Evolutionary conservation across 495 filamentous ascomycete genomes (phyloP), one percentile per base, ranked within the genome.

Genomic region (Penicillium manginii): DNA sequence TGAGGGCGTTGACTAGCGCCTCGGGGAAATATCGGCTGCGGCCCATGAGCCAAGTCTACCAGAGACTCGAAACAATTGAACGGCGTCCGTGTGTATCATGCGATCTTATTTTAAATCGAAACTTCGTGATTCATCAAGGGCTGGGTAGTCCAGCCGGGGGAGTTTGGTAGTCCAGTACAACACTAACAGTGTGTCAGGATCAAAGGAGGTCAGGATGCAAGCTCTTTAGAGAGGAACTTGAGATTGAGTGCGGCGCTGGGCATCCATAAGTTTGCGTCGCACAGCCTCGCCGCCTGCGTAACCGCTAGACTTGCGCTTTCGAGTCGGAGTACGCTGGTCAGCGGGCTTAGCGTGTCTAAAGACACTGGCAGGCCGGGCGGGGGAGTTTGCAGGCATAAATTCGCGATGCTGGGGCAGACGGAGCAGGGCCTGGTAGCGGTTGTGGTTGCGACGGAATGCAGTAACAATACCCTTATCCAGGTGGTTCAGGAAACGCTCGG

Each of bases 381-480:
- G 76, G 2, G 77, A 78, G 55, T 80, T 80, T 39, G 77, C 77
- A 0, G 77, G 77, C 77, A 80, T 80, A 51, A 80, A 80, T 55
- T 80, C 77, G 29, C 76, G 73, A 56, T 80, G 77, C 48, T 80
- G 77, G 3, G 85, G 87, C 58, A 84, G 83, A 68, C 85, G 85
- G 59, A 84, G 77, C 55, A 89, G 78, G 35, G 88, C 81, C 60
- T 89, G 83, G 65, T 90, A 87, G 57, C 87, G 85, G 66, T 84
- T 84, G 69, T 93, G 88, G 65, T 92, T 89, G 37, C 84, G 84
- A 40, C 90, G 88, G 76, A 93, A 94, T 8, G 89, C 87, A 32
- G 88, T 89, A 57, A 92, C 89, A 37, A 87, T 81, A 52, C 85
- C 83, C 43, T 83, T 78, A 62, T 88, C 84, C 53, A 92, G 84